Percentiles rank a stretch among this genome's conserved stretches.
These are phyloP conservation scores for Capsella rubella DNA, from an alignment of 441 rosid species.

Conservation along the genomic window DNA sequence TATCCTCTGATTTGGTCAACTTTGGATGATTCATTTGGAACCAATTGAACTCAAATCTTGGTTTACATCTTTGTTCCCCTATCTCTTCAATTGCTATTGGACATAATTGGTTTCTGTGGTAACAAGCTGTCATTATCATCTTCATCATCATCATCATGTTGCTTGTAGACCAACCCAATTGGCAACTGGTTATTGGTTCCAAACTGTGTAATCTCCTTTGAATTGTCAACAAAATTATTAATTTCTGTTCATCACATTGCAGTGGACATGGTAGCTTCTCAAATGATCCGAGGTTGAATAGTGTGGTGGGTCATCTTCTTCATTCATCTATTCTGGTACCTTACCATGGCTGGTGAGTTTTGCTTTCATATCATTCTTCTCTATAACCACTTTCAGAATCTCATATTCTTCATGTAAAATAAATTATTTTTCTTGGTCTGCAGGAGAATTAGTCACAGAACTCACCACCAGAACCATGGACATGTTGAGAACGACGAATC, in stretches of 20 bases:
- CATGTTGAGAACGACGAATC: constrained; percentile 98
- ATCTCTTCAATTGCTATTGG: constrained; percentile 20
- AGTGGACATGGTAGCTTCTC: constrained; percentile 99
- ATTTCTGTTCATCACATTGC: constrained; percentile 18
- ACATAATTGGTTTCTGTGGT: constrained; percentile 11
- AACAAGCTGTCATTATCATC: constrained; percentile 26
- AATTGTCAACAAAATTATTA: not conserved
- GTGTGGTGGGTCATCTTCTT: constrained; percentile 85
- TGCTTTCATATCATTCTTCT: constrained; percentile 7
- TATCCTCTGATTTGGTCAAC: constrained; percentile 35
- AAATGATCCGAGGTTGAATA: constrained; percentile 69
- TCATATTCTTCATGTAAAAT: constrained; percentile 19
- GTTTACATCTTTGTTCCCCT: not conserved
- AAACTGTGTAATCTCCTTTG: not conserved
- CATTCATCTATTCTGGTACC: constrained; percentile 96
- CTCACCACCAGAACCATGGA: constrained; percentile 96
- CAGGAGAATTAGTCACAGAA: constrained; percentile 97
- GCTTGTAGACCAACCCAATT: constrained; percentile 24
- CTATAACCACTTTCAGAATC: not conserved
- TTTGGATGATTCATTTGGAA: constrained; percentile 36
- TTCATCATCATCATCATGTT: not conserved
- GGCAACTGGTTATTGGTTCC: constrained; percentile 20
- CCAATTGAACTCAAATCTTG: constrained; percentile 9
- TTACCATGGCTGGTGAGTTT: constrained; percentile 93
- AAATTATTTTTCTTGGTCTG: constrained; percentile 28